These are phyloP conservation scores for Lentinula boryana DNA, from an alignment of 768 basidiomycete species.

Conservation along the genomic window DNA sequence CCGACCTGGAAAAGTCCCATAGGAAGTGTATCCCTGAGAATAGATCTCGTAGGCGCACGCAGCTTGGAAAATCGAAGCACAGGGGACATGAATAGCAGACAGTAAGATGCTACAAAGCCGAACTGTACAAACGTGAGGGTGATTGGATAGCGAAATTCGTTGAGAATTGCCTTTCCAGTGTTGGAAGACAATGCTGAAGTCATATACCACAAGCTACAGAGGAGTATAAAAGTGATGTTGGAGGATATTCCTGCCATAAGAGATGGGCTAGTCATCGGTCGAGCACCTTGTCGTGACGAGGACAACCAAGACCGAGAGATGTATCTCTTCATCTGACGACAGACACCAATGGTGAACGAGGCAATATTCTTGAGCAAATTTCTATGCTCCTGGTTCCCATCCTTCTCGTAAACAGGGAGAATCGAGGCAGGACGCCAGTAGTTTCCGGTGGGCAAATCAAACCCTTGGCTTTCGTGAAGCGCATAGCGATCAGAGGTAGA, in stretches of 20 bases:
- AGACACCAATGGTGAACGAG: not conserved
- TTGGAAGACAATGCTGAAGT: constrained; percentile 93
- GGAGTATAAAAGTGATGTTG: constrained; percentile 54
- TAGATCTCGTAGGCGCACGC: constrained; percentile 64
- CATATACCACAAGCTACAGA: constrained; percentile 91
- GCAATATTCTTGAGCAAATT: not conserved
- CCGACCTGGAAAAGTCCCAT: constrained; percentile 99
- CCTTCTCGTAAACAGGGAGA: constrained; percentile 3
- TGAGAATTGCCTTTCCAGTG: constrained; percentile 93
- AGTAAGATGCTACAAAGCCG: constrained; percentile 85
- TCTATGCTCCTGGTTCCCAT: constrained; percentile 8
- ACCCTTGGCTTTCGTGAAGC: constrained; percentile 17
- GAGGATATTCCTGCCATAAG: constrained; percentile 25
- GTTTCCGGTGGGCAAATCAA: constrained; percentile 20
- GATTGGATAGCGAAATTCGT: constrained; percentile 88
- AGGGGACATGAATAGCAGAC: constrained; percentile 79
- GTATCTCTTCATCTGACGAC: not conserved
- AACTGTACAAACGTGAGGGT: constrained; percentile 98
- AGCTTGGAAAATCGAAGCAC: constrained; percentile 59
- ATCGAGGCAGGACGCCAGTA: constrained; percentile 18
- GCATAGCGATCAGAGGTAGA: constrained; percentile 10
- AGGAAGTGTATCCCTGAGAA: constrained; percentile 76
- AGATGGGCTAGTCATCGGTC: constrained; percentile 10
- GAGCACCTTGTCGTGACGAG: constrained; percentile 9
- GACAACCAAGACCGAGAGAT: constrained; percentile 7